A percentile compares a stretch with the other conserved stretches of the same genome.
phyloP scores from a whole-genome alignment of 306 rosid species.

The Rosa lucieae region DNA sequence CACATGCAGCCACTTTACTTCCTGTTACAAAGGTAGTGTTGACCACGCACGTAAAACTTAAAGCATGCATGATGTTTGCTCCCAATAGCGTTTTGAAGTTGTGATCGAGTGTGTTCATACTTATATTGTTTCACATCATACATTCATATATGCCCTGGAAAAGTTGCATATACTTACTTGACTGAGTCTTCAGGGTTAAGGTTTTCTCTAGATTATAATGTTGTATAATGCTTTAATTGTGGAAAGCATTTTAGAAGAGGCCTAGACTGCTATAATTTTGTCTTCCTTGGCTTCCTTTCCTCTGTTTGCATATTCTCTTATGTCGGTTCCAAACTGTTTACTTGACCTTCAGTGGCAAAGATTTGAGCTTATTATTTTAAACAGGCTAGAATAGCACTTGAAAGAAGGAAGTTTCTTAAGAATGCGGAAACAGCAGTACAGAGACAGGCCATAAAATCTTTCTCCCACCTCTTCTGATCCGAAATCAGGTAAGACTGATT shows the following conservation, averaged over 20 bases:
- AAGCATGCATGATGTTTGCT: slow-evolving; percentile 10
- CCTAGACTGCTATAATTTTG: background rate
- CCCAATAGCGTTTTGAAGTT: background rate
- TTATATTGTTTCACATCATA: background rate
- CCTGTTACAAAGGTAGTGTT: slow-evolving; percentile 87
- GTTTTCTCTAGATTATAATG: background rate
- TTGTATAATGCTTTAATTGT: background rate
- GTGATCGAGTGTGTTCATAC: too few species aligned
- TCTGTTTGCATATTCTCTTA: slow-evolving; percentile 14
- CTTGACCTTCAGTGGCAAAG: too few species aligned
- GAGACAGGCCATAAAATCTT: too few species aligned
- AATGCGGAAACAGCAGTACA: too few species aligned
- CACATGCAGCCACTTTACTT: slow-evolving; percentile 97
- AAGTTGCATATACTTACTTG: background rate
- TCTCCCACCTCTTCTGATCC: too few species aligned
- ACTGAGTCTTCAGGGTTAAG: background rate
- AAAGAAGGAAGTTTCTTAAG: too few species aligned
- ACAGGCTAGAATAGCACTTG: too few species aligned
- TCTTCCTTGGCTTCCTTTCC: background rate
- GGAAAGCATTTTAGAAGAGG: background rate
- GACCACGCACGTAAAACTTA: background rate
- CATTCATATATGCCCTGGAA: background rate
- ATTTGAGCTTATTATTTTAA: too few species aligned
- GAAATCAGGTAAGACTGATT: too few species aligned
- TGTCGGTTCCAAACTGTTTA: too few species aligned